Evolutionary conservation across 1,284 basidiomycete species (phyloP), one percentile per base, ranked within the genome.

Genomic region (Boletellus deceptivus): DNA sequence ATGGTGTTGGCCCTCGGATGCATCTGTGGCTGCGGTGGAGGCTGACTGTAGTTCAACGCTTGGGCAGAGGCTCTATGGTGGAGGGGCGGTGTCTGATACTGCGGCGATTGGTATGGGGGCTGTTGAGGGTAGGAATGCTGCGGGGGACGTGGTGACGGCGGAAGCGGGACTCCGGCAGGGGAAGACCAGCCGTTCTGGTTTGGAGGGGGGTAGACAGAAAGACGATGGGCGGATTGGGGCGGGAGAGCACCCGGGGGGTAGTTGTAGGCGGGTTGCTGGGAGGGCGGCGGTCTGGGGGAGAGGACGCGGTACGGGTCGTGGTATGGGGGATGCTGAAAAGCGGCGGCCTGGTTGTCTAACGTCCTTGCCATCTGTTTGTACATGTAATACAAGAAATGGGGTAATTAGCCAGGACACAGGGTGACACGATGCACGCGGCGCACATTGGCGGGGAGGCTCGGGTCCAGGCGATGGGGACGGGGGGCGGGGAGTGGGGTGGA

Each of bases 401-500:
- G 48, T 48, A 49, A 47, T 55, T 55, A 62, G 63, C 31, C 35
- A 29, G 49, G 41, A 39, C 33, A 46, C 24, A 13, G 8, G 37
- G 29, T 44, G 47, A 46, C 49, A 50, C 17, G 31, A 44, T 20
- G 52, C 47, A 51, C 70, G 53, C 46, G 42, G 46, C 82, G 63
- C 63, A 84, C 85, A 61, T 85, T 83, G 34, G 76, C 74, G n/a
- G 83, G 82, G 1, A 86, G 65, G 57, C 74, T 75, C 16, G 81
- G 82, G 59, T 85, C 80, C 7, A 84, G 50, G 48, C 80, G 76
- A 54, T 84, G 81, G 0, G 86, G 83, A n/a, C 81, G 74, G 5
- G 87, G 87, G 0, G 86, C 86, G 7, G 77, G 78, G 8, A 89
- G 72, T 0, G 85, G 83, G 17, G 79, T 71, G 55, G 68, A 68